Evolutionary conservation across 345 rosid genomes (phyloP).

Genomic region (Ailanthus altissimus): DNA sequence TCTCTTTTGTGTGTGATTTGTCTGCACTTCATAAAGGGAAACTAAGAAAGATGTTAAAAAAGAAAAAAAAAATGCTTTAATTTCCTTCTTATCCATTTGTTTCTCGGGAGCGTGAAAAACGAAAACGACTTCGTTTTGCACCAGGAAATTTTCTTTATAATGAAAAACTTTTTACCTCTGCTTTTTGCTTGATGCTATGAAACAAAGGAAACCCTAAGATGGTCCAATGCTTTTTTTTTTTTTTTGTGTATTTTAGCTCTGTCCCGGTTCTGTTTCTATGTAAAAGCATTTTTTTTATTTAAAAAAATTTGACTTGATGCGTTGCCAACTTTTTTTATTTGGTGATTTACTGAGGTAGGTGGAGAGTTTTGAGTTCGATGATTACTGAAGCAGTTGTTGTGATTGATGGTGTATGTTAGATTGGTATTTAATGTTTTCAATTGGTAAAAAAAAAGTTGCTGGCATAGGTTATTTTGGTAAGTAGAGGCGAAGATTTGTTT

Average conservation of each 20-base stretch:
- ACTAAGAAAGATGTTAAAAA: background rate
- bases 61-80: background rate
- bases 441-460: conserved; percentile 1
- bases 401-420: conserved; percentile 1
- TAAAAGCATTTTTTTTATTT: background rate
- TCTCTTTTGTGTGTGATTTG: conserved; percentile 11
- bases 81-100: background rate
- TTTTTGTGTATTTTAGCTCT: background rate
- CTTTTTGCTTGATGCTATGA: background rate
- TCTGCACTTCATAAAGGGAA: conserved; percentile 13
- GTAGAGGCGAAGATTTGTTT: conserved; percentile 5
- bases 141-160: background rate
- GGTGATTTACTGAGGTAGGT: background rate
- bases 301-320: background rate
- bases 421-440: conserved; percentile 4
- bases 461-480: background rate
- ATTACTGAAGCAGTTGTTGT: conserved; percentile 5
- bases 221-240: conserved; percentile 17
- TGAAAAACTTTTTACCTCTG: background rate
- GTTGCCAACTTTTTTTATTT: background rate
- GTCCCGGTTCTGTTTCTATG: conserved; percentile 9
- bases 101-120: conserved; percentile 24
- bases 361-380: background rate
- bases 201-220: conserved; percentile 12
- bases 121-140: conserved; percentile 20